Evolutionary conservation across 495 filamentous ascomycete genomes (phyloP).

Genomic region (Annulohypoxylon moriforme): DNA sequence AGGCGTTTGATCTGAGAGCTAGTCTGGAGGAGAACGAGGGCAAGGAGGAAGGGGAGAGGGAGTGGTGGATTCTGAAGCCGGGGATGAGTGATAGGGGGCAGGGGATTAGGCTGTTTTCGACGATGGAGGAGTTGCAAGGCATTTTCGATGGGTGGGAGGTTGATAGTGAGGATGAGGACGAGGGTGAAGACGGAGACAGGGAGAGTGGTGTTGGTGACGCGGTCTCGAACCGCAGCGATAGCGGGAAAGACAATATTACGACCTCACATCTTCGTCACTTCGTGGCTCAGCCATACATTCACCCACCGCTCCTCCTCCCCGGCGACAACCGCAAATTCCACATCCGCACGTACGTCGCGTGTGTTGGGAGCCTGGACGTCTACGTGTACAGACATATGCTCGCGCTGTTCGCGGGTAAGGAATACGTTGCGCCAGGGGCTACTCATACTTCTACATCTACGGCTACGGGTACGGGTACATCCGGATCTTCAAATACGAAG

Average conservation of each 20-base stretch:
- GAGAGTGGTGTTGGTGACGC: background rate
- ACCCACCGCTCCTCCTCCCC: conserved; percentile 82
- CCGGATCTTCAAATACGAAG: background rate
- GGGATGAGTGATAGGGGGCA: conserved; percentile 97
- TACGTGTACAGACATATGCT: conserved; percentile 93
- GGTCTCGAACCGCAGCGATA: conserved; percentile 3
- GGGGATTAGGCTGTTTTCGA: conserved; percentile 88
- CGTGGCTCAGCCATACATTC: conserved; percentile 94
- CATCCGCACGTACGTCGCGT: conserved; percentile 89
- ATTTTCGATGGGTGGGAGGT: conserved; percentile 92
- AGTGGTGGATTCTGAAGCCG: conserved; percentile 99
- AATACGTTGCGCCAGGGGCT: conserved; percentile 65
- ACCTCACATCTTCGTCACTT: conserved; percentile 96
- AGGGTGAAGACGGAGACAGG: conserved; percentile 49
- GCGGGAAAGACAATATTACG: conserved; percentile 67
- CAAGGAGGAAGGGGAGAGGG: conserved; percentile 60
- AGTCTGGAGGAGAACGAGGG: conserved; percentile 73
- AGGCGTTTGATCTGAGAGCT: conserved; percentile 86
- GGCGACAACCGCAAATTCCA: conserved; percentile 87
- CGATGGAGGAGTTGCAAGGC: conserved; percentile 77
- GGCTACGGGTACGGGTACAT: conserved; percentile 6
- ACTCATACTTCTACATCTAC: conserved; percentile 52
- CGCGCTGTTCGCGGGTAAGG: conserved; percentile 82
- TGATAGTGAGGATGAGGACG: conserved; percentile 71
- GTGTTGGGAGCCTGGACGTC: conserved; percentile 77